Evolutionary conservation across 2,329 filamentous ascomycete genomes (phyloP), one percentile per base, ranked within the genome.

Genomic region (Penicillium sp.): DNA sequence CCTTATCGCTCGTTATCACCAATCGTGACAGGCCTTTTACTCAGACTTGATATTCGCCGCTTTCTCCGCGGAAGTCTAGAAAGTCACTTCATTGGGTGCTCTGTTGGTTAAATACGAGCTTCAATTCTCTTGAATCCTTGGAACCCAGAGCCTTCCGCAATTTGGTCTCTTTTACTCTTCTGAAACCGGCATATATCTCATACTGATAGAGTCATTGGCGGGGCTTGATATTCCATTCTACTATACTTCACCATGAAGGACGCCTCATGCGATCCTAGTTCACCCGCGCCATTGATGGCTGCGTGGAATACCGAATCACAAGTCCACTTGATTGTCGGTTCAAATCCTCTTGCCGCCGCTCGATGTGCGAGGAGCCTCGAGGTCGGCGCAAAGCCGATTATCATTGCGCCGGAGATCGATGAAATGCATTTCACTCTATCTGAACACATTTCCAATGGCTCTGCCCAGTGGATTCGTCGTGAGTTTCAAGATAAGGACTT

Each of bases 311-410:
- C 70, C 19, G 68, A 72, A 38, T 73, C 69, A 2, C 77, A 80
- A 53, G 64, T 93, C 41, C 94, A 99, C 73, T 82, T 99, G 57
- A 85, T 99, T 68, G 76, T 97, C 62, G 94, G 94, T 58, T 87
- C 89, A 35, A 94, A 93, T 69, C 87, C 93, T 15, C 83, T 99
- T 41, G 93, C 94, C n/a, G 89, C 89, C 52, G 85, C 91, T 33
- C 86, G 94, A 66, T 96, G 90, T 77, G 79, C 83, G 13, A 90
- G 91, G 70, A 93, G 91, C 3, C 77, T 97, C 50, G 85, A 89
- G 68, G 89, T 91, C 17, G 93, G 93, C 67, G 94, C 94, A 49
- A 85, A 76, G 47, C 91, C 94, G 0, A 83, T 94, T 42, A 78
- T 97, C 44, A 82, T 99, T 68, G 86, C 91, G 3, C 88, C 91